A percentile compares a stretch with the other conserved stretches of the same genome.
phyloP scores from a whole-genome alignment of 441 rosid species.

The Gossypium gossypioides region DNA sequence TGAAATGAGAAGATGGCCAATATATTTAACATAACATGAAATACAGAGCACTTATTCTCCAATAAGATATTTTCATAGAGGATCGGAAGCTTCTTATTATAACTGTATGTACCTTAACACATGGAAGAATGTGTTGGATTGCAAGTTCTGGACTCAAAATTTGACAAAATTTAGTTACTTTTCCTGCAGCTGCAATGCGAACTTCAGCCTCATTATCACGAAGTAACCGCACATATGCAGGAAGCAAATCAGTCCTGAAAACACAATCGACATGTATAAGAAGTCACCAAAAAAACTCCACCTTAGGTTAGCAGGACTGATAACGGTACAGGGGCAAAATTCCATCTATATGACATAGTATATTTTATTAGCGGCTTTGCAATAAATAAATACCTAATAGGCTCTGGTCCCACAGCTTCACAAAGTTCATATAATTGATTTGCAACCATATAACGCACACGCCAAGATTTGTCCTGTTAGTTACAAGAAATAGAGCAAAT shows the following conservation, averaged over 20 bases:
- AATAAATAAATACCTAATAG: conserved; percentile 47
- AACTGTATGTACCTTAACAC: conserved; percentile 56
- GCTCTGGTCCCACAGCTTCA: conserved; percentile 85
- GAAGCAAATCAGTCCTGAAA: conserved; percentile 68
- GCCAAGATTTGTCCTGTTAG: conserved; percentile 88
- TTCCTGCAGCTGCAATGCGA: conserved; percentile 93
- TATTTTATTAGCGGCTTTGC: neutral
- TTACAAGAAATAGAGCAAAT: conserved; percentile 7
- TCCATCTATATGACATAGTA: neutral
- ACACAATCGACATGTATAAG: neutral
- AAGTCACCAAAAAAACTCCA: neutral
- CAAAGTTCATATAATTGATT: conserved; percentile 84
- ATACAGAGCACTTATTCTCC: neutral
- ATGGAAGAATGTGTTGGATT: conserved; percentile 75
- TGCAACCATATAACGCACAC: conserved; percentile 92
- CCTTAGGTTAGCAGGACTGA: neutral
- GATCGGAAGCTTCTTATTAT: neutral
- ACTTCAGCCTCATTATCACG: conserved; percentile 99
- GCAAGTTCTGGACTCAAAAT: conserved; percentile 83
- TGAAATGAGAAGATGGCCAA: neutral
- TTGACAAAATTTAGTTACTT: conserved; percentile 80
- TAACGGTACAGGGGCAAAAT: neutral
- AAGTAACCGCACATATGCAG: conserved; percentile 84
- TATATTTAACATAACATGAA: conserved; percentile 1
- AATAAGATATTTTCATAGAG: neutral